These are phyloP conservation scores for Jatropha podagrica DNA, from an alignment of 441 rosid genomes.

Conservation along the genomic window DNA sequence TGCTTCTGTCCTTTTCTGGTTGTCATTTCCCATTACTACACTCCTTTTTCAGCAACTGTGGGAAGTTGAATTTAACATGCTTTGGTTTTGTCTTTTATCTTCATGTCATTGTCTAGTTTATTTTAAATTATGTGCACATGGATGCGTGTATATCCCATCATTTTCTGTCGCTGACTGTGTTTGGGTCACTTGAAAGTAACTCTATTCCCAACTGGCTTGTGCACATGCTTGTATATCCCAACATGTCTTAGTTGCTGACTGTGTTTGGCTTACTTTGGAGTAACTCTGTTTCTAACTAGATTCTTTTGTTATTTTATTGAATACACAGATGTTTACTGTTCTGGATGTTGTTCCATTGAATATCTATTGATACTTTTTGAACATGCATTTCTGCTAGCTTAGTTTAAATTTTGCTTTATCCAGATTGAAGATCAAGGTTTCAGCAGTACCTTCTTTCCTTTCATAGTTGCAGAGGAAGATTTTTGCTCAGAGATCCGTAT, in stretches of 20 bases:
- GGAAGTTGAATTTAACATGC: not conserved
- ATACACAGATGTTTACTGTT: not conserved
- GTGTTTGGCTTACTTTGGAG: not conserved
- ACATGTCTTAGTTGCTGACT: not conserved
- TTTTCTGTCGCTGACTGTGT: not conserved
- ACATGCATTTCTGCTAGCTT: slow-evolving; percentile 15
- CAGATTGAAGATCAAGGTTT: slow-evolving; percentile 86
- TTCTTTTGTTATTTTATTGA: not conserved
- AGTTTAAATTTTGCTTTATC: slow-evolving; percentile 30
- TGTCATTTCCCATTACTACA: not conserved
- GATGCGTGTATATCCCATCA: not conserved
- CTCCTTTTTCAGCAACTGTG: not conserved
- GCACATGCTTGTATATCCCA: not conserved
- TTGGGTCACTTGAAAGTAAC: not conserved
- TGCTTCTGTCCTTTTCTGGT: not conserved
- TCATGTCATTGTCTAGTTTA: not conserved
- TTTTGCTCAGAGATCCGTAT: slow-evolving; percentile 79
- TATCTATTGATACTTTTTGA: slow-evolving; percentile 5
- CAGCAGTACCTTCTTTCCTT: slow-evolving; percentile 87
- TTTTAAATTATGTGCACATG: no score
- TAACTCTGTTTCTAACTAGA: not conserved
- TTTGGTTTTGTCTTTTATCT: not conserved
- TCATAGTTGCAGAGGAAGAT: slow-evolving; percentile 76
- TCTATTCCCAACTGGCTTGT: not conserved
- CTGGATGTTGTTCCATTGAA: slow-evolving; percentile 5